phyloP scores from a whole-genome alignment of 1,284 basidiomycete species.

The Porodaedalea pini region DNA sequence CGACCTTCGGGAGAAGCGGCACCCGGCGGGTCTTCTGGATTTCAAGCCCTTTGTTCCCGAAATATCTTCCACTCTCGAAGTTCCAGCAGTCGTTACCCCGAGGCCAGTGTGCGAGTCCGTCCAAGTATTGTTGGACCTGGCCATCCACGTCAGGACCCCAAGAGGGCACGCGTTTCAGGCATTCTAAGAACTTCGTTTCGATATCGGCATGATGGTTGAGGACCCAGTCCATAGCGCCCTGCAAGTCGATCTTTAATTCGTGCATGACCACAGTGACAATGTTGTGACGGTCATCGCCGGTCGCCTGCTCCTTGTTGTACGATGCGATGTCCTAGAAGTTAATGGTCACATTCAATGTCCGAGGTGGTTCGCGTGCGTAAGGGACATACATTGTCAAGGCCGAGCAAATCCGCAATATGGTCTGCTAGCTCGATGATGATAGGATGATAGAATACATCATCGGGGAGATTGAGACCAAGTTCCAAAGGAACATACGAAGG shows the following conservation, averaged over 20 bases:
- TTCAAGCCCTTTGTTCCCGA: conserved; percentile 31
- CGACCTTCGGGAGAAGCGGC: conserved; percentile 17
- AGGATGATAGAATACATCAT: background rate
- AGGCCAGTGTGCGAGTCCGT: conserved; percentile 42
- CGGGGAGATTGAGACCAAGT: background rate
- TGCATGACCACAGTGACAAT: conserved; percentile 9
- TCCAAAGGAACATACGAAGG: too few species aligned
- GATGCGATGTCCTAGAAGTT: background rate
- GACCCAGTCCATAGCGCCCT: background rate
- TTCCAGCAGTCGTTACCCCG: conserved; percentile 40
- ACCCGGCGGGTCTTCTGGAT: conserved; percentile 26
- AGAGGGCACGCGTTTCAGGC: too few species aligned
- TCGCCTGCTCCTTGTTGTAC: background rate
- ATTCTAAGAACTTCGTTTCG: conserved; percentile 12
- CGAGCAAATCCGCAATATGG: background rate
- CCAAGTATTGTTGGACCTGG: conserved; percentile 33
- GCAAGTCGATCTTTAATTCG: background rate
- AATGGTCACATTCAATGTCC: background rate
- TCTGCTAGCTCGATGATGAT: background rate
- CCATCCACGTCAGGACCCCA: conserved; percentile 28
- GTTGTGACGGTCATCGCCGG: background rate
- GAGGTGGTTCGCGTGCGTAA: too few species aligned
- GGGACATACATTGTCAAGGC: background rate
- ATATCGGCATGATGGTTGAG: background rate
- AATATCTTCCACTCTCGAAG: too few species aligned